Conservation (phyloP, 495 filamentous ascomycete genomes). For the Lepraria neglecta region DNA sequence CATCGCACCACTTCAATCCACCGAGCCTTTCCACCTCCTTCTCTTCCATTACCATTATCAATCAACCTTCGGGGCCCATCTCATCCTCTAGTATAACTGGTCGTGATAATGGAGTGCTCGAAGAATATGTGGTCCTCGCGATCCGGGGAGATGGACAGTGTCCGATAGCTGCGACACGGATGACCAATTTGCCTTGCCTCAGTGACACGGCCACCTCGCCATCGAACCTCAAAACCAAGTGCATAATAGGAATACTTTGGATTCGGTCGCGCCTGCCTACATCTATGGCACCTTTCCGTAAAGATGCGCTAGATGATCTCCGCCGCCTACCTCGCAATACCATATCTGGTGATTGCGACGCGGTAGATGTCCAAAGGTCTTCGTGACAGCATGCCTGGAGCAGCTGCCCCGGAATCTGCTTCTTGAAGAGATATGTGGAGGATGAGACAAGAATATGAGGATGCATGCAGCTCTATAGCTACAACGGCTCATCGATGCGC, state of each 20-base stretch:
- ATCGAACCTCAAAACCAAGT: neutral
- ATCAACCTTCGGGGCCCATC: neutral
- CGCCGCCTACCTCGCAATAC: no score
- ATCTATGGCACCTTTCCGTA: neutral
- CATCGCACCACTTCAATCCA: neutral
- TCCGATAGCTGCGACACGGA: neutral
- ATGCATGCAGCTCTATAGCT: conserved; percentile 28
- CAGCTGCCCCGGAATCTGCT: conserved; percentile 89
- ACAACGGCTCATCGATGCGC: conserved; percentile 24
- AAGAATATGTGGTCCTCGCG: neutral
- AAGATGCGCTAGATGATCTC: neutral
- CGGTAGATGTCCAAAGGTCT: conserved; percentile 3
- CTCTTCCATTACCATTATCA: neutral
- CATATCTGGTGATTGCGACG: neutral
- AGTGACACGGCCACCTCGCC: neutral
- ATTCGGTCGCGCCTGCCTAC: neutral
- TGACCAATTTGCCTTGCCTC: neutral
- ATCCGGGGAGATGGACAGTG: neutral
- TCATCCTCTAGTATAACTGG: neutral
- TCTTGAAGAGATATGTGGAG: conserved; percentile 95
- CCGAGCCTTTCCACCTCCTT: neutral
- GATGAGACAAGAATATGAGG: conserved; percentile 43
- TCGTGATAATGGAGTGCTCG: neutral
- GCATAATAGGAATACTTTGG: neutral
- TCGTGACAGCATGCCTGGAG: conserved; percentile 76